A percentile compares a stretch with the other conserved stretches of the same genome.
Evolutionary conservation across 116 monocot species (phyloP).

Genomic region (Trichopus zeylanicus): DNA sequence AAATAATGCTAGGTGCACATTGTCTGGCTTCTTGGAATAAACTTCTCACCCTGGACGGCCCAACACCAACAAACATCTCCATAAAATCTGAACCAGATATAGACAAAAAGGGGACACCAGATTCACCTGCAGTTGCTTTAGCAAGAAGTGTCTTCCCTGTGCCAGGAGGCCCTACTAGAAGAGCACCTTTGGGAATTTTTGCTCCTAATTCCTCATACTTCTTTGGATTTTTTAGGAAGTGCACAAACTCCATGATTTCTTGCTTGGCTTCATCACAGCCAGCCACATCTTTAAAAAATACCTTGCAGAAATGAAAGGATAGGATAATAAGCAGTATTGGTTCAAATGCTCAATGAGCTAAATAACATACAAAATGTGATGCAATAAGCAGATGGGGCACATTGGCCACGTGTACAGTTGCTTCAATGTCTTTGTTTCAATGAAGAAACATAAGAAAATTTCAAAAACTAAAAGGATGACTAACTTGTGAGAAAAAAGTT

Average conservation of each 20-base stretch:
- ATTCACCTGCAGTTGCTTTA: slow-evolving; percentile 98
- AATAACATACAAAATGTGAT: neutral
- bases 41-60: slow-evolving; percentile 90
- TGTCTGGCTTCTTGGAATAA: slow-evolving; percentile 94
- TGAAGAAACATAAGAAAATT: too few species aligned
- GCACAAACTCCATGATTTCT: slow-evolving; percentile 99
- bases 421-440: too few species aligned
- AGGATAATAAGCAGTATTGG: neutral
- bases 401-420: too few species aligned
- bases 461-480: too few species aligned
- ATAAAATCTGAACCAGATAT: slow-evolving; percentile 99
- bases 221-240: slow-evolving; percentile 95
- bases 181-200: slow-evolving; percentile 98
- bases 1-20: slow-evolving; percentile 95
- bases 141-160: slow-evolving; percentile 99
- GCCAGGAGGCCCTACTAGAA: slow-evolving; percentile 97
- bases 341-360: neutral
- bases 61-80: slow-evolving; percentile 99
- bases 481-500: too few species aligned
- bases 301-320: slow-evolving; percentile 23
- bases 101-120: slow-evolving; percentile 91
- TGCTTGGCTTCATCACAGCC: slow-evolving; percentile 99
- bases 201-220: slow-evolving; percentile 96
- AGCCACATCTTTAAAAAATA: slow-evolving; percentile 97
- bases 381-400: neutral